Evolutionary conservation across 495 filamentous ascomycete species (phyloP), one percentile per base, ranked within the genome.

Genomic region (Apodospora peruviana): DNA sequence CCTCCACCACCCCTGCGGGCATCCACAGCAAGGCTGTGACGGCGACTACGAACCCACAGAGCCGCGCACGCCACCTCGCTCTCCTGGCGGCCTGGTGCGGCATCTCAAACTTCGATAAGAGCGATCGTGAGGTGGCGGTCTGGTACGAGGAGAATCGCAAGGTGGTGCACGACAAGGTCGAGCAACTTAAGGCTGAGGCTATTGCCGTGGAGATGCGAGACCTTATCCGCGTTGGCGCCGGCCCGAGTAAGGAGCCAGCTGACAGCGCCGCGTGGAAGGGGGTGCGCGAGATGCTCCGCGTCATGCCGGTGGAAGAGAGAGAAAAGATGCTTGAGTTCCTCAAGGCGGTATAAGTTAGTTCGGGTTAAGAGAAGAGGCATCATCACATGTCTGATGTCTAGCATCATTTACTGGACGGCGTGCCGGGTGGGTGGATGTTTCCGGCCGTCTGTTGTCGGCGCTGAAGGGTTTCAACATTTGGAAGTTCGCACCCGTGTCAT

Each of bases 121-220:
- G 87, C 44, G 93, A 98, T 64, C 78, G 77, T 41, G 84, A 83
- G 55, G 93, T 97, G 29, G 87, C 90, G n/a, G 71, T 78, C 48
- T 98, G 94, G 94, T 97, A 95, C 62, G 93, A 98, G 77, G 87
- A 96, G 72, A 94, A 97, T 68, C 79, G 87, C 60, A 89, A 91
- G 73, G 64, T 72, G 4, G 80, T 97, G 12, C 72, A 84, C 51
- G 70, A 75, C 41, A 93, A 90, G 78, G 74, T 97, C 37, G 90
- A 96, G 57, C 61, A 71, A 14, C 67, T 96, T 53, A 88, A 86
- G 73, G 78, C 77, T 11, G 88, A 96, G 43, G 75, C 80, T 35
- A 75, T 96, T 16, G 82, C 86, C 5, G 76, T 76, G 20, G 87
- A 96, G 64, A 83, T 98, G 59, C 86, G 88, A 2, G 71, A 78